Conservation (phyloP, 1,139 yeast species). For the Magnusiomyces ingens region DNA sequence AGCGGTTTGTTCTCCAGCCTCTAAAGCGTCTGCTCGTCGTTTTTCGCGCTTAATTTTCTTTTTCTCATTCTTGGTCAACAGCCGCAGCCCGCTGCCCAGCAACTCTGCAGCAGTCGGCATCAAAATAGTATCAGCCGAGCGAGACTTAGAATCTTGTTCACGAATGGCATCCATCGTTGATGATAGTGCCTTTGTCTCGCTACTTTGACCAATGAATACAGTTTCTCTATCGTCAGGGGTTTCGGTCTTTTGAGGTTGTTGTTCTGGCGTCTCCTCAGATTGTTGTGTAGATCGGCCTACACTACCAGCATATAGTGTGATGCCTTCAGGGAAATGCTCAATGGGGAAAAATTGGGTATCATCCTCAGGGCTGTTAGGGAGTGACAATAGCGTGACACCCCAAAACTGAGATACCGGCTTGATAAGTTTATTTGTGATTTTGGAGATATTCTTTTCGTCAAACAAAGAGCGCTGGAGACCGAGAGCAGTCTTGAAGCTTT, state of each 20-base stretch:
- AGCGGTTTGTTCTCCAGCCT: constrained; percentile 1
- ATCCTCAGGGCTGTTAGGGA: not conserved
- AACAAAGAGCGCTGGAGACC: not conserved
- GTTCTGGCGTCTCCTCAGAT: not conserved
- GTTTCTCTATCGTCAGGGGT: constrained; percentile 5
- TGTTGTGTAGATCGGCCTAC: not conserved
- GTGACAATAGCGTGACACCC: constrained; percentile 6
- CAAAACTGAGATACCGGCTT: constrained; percentile 2
- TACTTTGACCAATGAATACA: constrained; percentile 11
- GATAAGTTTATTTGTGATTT: not conserved
- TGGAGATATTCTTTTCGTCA: not conserved
- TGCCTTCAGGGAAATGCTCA: constrained; percentile 5
- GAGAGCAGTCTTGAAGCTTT: not conserved
- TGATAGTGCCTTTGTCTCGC: constrained; percentile 3
- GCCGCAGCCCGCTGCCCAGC: constrained; percentile 5
- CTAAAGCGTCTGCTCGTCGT: not conserved
- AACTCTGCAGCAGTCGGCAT: constrained; percentile 4
- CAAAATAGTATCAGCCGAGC: not conserved
- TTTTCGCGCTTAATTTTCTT: constrained; percentile 1
- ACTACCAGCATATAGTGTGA: not conserved
- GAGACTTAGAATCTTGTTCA: not conserved
- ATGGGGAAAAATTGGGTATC: not conserved
- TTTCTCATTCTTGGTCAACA: constrained; percentile 4
- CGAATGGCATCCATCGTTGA: not conserved
- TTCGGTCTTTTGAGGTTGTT: not conserved